Evolutionary conservation across 2,329 filamentous ascomycete genomes (phyloP), one percentile per base, ranked within the genome.

Genomic region (Exophiala oligosperma): DNA sequence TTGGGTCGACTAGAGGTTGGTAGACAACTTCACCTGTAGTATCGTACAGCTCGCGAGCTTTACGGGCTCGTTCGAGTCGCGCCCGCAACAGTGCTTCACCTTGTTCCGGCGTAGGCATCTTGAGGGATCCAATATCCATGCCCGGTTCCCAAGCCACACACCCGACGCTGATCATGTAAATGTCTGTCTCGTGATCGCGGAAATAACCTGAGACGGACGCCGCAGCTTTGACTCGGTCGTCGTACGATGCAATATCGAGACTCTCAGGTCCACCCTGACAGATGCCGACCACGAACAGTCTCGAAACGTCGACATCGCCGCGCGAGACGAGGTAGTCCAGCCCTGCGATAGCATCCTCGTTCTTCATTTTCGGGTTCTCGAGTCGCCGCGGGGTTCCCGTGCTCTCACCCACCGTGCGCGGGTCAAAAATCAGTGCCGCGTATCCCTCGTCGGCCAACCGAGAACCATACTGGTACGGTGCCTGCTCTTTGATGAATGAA

Each of bases 371-470:
- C 4, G 68, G 68, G 24, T 70, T 70, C 57, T 70, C 68, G 24
- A 63, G 59, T 35, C 69, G 67, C 32, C 69, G 66, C 3, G 69
- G 69, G 51, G 64, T 51, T 23, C 69, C 69, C 14, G 69, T 67
- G 53, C 68, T 71, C 49, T 71, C 69, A 4, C 69, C 67, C 12
- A 71, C 69, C 2, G 68, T 71, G 43, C 69, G 67, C 4, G 69
- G 69, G 49, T 71, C 69, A 57, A 71, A 71, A 26, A 71, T 68
- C 44, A 71, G 49, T 2, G 68, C 67, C 26, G 69, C 68, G 46
- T 71, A 71, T 26, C 69, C 69, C 60, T 70, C 69, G 52, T 71
- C 68, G 28, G 69, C 68, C 2, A 71, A 67, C 40, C 68, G 67
- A 4, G 69, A 69, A 38, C 63, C 69, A 50, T 71, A 71, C 57